phyloP scores from a whole-genome alignment of 805 yeast species.

The Starmerella lactis-condensi region DNA sequence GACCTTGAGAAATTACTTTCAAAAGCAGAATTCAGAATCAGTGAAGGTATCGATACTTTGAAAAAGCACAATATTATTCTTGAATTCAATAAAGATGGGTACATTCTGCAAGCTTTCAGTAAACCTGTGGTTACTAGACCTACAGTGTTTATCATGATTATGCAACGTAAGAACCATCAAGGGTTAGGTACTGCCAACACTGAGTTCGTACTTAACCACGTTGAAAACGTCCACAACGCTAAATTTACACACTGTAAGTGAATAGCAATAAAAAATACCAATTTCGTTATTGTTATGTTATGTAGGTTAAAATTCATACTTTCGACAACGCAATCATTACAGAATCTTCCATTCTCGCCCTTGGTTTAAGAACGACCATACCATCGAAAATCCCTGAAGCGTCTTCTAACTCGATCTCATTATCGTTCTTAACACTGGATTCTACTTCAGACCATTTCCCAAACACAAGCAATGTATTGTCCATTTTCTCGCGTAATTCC shows the following conservation, averaged over 20 bases:
- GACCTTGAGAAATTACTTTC: slow-evolving; percentile 31
- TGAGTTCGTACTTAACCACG: slow-evolving; percentile 59
- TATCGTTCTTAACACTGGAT: slow-evolving; percentile 35
- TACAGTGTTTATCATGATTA: slow-evolving; percentile 62
- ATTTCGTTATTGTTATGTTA: neutral
- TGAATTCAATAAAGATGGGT: slow-evolving; percentile 64
- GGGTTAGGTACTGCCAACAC: slow-evolving; percentile 87
- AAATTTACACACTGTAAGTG: neutral
- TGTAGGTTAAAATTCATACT: neutral
- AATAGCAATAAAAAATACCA: neutral
- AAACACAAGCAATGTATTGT: slow-evolving; percentile 42
- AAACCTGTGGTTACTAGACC: slow-evolving; percentile 64
- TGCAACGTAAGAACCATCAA: slow-evolving; percentile 58
- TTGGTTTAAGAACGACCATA: slow-evolving; percentile 32
- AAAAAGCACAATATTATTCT: slow-evolving; percentile 42
- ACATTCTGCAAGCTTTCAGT: slow-evolving; percentile 62
- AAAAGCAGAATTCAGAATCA: slow-evolving; percentile 28
- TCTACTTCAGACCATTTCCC: slow-evolving; percentile 45
- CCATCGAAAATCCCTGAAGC: slow-evolving; percentile 58
- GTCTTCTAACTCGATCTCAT: slow-evolving; percentile 29
- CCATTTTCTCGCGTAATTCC: slow-evolving; percentile 10
- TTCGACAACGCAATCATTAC: slow-evolving; percentile 28
- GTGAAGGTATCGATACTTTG: slow-evolving; percentile 36
- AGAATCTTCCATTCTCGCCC: slow-evolving; percentile 54
- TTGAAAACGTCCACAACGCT: slow-evolving; percentile 52